phyloP scores from a whole-genome alignment of 2,329 filamentous ascomycete genomes.

The Sporothrix inflata region DNA sequence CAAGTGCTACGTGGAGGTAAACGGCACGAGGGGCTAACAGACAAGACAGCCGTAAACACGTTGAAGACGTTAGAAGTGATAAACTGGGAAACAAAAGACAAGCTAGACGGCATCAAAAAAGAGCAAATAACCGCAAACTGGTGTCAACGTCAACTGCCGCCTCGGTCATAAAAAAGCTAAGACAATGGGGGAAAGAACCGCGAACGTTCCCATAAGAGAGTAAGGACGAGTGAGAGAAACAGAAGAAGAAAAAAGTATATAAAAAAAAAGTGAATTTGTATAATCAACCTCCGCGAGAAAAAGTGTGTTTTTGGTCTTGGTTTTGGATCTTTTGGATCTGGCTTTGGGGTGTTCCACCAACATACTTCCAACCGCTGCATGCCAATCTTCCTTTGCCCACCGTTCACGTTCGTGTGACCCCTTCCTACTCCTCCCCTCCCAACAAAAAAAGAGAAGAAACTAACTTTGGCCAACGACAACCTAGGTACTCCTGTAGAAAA shows the following conservation, averaged over 20 bases:
- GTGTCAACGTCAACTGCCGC: slow-evolving; percentile 25
- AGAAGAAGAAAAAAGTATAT: slow-evolving; percentile 55
- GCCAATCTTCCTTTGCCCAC: slow-evolving; percentile 11
- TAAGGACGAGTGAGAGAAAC: no score
- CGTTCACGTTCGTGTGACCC: slow-evolving; percentile 39
- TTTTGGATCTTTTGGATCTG: slow-evolving; percentile 15
- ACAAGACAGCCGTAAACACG: no score
- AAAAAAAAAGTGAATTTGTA: slow-evolving; percentile 56
- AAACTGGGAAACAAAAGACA: slow-evolving; percentile 6
- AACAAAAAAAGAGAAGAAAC: slow-evolving; percentile 53
- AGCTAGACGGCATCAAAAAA: slow-evolving; percentile 23
- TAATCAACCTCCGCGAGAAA: slow-evolving; percentile 54
- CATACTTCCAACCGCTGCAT: background rate
- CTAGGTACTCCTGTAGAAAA: slow-evolving; percentile 45
- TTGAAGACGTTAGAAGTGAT: background rate
- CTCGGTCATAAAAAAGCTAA: slow-evolving; percentile 40
- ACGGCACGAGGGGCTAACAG: background rate
- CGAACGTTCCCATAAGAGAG: background rate
- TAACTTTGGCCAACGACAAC: slow-evolving; percentile 45
- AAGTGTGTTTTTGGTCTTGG: slow-evolving; percentile 28
- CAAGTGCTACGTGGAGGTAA: no score
- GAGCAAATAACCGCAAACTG: slow-evolving; percentile 22
- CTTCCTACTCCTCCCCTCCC: slow-evolving; percentile 52
- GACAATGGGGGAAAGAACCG: slow-evolving; percentile 35
- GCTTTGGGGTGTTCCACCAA: background rate